phyloP scores from a whole-genome alignment of 768 basidiomycete genomes.

The Neoboletus subvelutipes region DNA sequence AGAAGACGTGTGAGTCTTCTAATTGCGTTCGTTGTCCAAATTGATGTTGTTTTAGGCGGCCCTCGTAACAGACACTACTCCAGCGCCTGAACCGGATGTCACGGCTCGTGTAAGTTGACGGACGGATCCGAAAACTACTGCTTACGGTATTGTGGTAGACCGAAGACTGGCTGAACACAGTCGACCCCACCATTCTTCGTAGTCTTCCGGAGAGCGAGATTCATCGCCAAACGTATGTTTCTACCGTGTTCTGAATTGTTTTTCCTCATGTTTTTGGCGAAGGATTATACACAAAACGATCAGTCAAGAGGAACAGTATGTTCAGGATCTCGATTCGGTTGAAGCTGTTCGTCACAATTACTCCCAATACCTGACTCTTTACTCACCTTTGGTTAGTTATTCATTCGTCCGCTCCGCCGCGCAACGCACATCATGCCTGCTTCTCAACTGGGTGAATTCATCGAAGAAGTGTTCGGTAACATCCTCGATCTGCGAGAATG shows the following conservation, averaged over 20 bases:
- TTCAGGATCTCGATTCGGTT: constrained; percentile 82
- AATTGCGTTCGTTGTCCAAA: not conserved
- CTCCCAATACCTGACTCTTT: constrained; percentile 35
- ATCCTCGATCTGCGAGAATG: constrained; percentile 84
- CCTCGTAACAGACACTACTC: constrained; percentile 20
- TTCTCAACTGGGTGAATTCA: constrained; percentile 71
- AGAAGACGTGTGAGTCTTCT: constrained; percentile 48
- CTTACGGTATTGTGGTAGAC: constrained; percentile 24
- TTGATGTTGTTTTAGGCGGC: constrained; percentile 26
- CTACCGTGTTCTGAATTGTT: not conserved
- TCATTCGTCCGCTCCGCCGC: constrained; percentile 53
- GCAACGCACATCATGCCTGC: constrained; percentile 58
- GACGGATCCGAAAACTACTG: constrained; percentile 22
- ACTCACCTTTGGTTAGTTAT: constrained; percentile 38
- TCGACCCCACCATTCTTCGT: constrained; percentile 47
- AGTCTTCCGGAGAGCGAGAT: constrained; percentile 76
- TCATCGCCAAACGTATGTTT: constrained; percentile 67
- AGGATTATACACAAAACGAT: constrained; percentile 86
- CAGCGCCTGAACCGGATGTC: constrained; percentile 28
- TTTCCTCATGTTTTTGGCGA: constrained; percentile 1
- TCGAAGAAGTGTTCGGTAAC: constrained; percentile 89
- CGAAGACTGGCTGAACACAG: constrained; percentile 52
- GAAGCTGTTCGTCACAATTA: constrained; percentile 51
- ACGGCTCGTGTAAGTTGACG: constrained; percentile 31
- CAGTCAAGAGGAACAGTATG: constrained; percentile 83